These are phyloP conservation scores for Globisporangium viniferum DNA, from an alignment of 352 stramenopile genomes.

Conservation along the genomic window DNA sequence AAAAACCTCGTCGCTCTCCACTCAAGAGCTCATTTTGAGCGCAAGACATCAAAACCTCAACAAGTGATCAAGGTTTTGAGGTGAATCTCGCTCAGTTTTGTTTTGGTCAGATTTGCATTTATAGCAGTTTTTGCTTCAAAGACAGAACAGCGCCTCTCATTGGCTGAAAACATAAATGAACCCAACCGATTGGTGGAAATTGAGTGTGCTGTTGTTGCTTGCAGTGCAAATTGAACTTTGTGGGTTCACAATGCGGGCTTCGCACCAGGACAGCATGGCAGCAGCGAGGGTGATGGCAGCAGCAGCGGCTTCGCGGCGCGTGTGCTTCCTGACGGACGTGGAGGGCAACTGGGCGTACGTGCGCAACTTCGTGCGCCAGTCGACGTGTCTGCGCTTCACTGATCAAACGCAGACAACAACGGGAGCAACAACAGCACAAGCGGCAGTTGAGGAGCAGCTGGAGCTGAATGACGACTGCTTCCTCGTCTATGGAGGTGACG, in stretches of 20 bases:
- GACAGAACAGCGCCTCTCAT: background rate
- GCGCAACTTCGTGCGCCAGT: constrained; percentile 57
- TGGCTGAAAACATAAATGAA: background rate
- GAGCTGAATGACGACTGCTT: constrained; percentile 66
- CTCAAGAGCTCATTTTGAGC: background rate
- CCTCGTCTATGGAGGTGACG: constrained; percentile 90
- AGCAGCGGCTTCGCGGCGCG: constrained; percentile 24
- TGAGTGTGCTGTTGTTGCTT: background rate
- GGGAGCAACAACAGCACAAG: background rate
- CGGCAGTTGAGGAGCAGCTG: constrained; percentile 34
- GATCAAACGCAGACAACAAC: background rate
- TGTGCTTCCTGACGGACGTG: constrained; percentile 76
- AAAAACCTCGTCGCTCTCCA: background rate
- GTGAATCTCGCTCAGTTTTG: background rate
- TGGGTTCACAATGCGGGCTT: background rate
- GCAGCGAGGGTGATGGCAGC: background rate
- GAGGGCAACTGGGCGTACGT: constrained; percentile 84
- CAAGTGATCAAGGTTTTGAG: constrained; percentile 2
- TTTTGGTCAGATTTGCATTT: background rate
- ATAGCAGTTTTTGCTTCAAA: background rate
- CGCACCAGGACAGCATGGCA: background rate
- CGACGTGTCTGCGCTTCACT: constrained; percentile 49
- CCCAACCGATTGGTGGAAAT: background rate
- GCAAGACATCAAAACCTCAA: background rate
- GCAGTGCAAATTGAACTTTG: background rate